phyloP scores from a whole-genome alignment of 257 asterid genomes.

The Petrea volubilis region DNA sequence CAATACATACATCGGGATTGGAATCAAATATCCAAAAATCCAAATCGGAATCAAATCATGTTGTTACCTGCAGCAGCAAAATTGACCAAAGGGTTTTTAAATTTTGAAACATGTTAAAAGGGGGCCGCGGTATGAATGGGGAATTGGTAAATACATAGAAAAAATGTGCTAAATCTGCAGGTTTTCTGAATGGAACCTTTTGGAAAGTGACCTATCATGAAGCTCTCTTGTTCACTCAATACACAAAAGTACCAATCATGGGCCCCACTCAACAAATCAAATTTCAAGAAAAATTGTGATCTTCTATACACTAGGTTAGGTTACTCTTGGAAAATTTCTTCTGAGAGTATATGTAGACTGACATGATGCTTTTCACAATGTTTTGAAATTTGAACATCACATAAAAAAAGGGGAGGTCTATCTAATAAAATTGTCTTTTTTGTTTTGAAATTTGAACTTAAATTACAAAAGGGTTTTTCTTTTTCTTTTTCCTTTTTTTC shows the following conservation, averaged over 20 bases:
- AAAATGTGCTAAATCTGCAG: constrained; percentile 19
- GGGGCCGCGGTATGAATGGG: background rate
- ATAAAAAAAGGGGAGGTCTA: background rate
- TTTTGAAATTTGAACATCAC: constrained; percentile 31
- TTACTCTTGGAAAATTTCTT: constrained; percentile 13
- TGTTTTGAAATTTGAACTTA: constrained; percentile 2
- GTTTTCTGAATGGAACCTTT: constrained; percentile 32
- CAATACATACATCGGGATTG: constrained; percentile 8
- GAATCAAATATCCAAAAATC: background rate
- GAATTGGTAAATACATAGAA: constrained; percentile 18
- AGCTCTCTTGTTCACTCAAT: constrained; percentile 22
- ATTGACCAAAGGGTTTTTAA: constrained; percentile 31
- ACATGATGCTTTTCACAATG: constrained; percentile 1
- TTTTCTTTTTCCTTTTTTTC: too few relatives aligned
- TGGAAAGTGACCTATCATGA: constrained; percentile 46
- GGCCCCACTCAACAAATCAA: constrained; percentile 24
- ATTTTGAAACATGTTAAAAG: constrained; percentile 27
- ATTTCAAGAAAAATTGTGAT: constrained; percentile 21
- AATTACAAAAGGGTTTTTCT: background rate
- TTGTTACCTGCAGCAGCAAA: constrained; percentile 37
- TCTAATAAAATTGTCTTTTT: background rate
- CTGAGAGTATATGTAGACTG: background rate
- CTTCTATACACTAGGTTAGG: background rate
- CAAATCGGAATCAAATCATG: constrained; percentile 45
- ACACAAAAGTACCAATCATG: constrained; percentile 15